These are phyloP conservation scores for Colletotrichum sansevieriae DNA, from an alignment of 2,329 filamentous ascomycete species.

Conservation along the genomic window DNA sequence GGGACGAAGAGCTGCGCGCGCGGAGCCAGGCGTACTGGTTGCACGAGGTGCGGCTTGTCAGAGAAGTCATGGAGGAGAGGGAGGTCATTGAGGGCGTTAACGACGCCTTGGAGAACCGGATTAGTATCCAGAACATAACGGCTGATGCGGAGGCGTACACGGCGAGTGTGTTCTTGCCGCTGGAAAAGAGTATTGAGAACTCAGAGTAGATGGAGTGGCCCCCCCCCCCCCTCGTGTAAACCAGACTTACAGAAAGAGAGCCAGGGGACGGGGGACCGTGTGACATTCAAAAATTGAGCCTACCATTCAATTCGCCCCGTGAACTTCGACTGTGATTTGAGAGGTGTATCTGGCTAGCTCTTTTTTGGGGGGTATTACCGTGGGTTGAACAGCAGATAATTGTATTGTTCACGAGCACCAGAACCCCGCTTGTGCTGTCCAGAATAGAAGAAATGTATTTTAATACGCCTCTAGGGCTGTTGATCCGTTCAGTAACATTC, in stretches of 20 bases:
- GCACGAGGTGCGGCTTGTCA: slow-evolving; percentile 79
- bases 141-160: slow-evolving; percentile 75
- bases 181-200: slow-evolving; percentile 43
- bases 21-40: slow-evolving; percentile 82
- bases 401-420: background rate
- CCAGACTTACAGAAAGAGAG: background rate
- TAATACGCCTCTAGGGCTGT: slow-evolving; percentile 32
- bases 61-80: slow-evolving; percentile 82
- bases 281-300: background rate
- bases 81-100: slow-evolving; percentile 80
- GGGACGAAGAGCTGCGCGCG: slow-evolving; percentile 78
- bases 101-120: slow-evolving; percentile 72
- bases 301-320: no score
- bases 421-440: background rate
- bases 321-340: no score
- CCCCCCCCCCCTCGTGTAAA: background rate
- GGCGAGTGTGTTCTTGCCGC: slow-evolving; percentile 54
- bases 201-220: slow-evolving; percentile 27
- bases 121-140: slow-evolving; percentile 72
- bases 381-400: no score
- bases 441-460: slow-evolving; percentile 28
- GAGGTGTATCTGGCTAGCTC: no score
- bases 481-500: slow-evolving; percentile 20
- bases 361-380: no score
- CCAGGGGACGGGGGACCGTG: no score